These are phyloP conservation scores for Colletotrichum filicis DNA, from an alignment of 2,329 filamentous ascomycete genomes.

Conservation along the genomic window DNA sequence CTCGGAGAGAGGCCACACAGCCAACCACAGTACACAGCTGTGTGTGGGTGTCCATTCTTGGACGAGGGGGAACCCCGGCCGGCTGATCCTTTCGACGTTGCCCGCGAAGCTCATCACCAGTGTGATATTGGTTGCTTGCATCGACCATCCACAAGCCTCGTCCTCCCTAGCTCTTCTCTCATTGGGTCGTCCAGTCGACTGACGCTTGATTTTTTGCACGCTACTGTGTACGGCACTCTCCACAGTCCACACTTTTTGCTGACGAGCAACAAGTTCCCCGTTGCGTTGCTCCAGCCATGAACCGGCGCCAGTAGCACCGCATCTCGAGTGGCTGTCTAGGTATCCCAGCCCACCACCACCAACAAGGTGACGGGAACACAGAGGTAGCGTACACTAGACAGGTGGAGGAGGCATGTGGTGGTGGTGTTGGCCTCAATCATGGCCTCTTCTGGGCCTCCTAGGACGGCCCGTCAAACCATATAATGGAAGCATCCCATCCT, in stretches of 20 bases:
- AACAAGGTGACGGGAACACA: not conserved
- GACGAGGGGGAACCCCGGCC: conserved; percentile 24
- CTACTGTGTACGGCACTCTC: conserved; percentile 20
- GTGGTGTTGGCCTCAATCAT: conserved; percentile 13
- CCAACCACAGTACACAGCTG: not conserved
- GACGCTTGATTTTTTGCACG: conserved; percentile 22
- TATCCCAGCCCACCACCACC: conserved; percentile 9
- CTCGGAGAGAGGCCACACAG: not conserved
- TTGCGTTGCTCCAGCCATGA: conserved; percentile 26
- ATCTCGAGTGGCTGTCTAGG: conserved; percentile 25
- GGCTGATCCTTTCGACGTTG: conserved; percentile 27
- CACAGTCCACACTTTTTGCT: not conserved
- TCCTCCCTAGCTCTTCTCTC: conserved; percentile 13
- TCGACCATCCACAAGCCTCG: conserved; percentile 33
- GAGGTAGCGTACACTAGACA: not conserved
- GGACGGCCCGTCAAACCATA: conserved; percentile 33
- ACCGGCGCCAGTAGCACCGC: conserved; percentile 27
- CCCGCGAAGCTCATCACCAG: conserved; percentile 30
- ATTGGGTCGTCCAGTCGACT: conserved; percentile 30
- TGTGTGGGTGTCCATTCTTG: conserved; percentile 1
- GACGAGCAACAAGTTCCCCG: conserved; percentile 11
- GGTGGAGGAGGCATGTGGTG: not conserved
- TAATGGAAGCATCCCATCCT: conserved; percentile 49
- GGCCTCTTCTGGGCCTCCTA: conserved; percentile 27
- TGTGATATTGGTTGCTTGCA: conserved; percentile 36